Evolutionary conservation across 2,329 filamentous ascomycete genomes (phyloP).

Genomic region (Didymella sp.): DNA sequence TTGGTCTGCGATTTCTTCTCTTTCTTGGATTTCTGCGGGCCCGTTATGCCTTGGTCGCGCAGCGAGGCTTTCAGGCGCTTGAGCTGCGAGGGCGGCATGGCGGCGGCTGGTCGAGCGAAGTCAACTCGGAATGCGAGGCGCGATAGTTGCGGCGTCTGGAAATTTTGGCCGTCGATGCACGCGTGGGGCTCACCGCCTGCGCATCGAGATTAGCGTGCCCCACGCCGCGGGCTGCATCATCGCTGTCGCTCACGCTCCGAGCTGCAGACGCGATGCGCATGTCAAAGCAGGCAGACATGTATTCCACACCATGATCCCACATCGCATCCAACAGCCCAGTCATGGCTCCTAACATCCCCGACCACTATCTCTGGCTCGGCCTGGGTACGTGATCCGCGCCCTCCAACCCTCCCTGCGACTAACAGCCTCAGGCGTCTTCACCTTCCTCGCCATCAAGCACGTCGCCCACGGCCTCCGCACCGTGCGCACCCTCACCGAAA

Average conservation of each 20-base stretch:
- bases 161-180: constrained; percentile 33
- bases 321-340: constrained; percentile 51
- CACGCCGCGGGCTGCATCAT: constrained; percentile 28
- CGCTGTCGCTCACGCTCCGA: constrained; percentile 2
- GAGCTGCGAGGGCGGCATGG: constrained; percentile 93
- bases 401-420: constrained; percentile 8
- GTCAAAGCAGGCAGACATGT: neutral
- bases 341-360: too few species aligned
- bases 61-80: constrained; percentile 94
- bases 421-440: constrained; percentile 59
- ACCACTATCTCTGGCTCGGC: constrained; percentile 57
- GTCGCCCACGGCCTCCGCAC: constrained; percentile 66
- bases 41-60: constrained; percentile 85
- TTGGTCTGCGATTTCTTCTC: constrained; percentile 77
- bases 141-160: constrained; percentile 18
- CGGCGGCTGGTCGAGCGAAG: neutral
- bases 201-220: constrained; percentile 11
- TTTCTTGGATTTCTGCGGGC: constrained; percentile 94
- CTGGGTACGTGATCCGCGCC: constrained; percentile 45
- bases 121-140: neutral
- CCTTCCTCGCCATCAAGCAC: constrained; percentile 61
- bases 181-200: constrained; percentile 22
- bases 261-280: neutral
- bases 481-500: constrained; percentile 69
- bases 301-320: constrained; percentile 3